Evolutionary conservation across 495 filamentous ascomycete species (phyloP).

Genomic region (Bathelium albidoporum): DNA sequence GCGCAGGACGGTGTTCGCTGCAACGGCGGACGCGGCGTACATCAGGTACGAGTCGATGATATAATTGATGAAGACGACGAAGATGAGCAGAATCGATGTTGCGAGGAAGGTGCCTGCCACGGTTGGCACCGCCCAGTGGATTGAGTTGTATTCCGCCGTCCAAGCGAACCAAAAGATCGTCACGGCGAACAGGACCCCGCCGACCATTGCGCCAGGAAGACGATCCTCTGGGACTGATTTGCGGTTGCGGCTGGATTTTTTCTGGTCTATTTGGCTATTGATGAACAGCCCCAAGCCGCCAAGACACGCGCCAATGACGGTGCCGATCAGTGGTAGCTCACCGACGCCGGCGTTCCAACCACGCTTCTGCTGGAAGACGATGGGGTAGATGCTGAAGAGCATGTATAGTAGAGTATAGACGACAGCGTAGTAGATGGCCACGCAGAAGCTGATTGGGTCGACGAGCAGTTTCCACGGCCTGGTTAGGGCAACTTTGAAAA

Average conservation of each 20-base stretch:
- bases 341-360: slow-evolving; percentile 44
- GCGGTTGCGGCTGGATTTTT: slow-evolving; percentile 22
- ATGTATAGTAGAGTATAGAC: slow-evolving; percentile 51
- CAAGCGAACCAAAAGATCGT: slow-evolving; percentile 52
- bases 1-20: slow-evolving; percentile 29
- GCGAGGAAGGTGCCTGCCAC: slow-evolving; percentile 26
- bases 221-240: slow-evolving; percentile 32
- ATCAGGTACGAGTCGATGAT: slow-evolving; percentile 24
- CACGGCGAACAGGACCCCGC: slow-evolving; percentile 42
- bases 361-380: slow-evolving; percentile 44
- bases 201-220: slow-evolving; percentile 34
- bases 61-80: slow-evolving; percentile 25
- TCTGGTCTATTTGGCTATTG: slow-evolving; percentile 36
- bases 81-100: slow-evolving; percentile 17
- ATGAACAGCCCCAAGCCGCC: slow-evolving; percentile 35
- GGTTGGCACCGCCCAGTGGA: slow-evolving; percentile 42
- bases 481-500: slow-evolving; percentile 42
- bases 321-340: slow-evolving; percentile 43
- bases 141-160: slow-evolving; percentile 32
- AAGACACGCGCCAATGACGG: slow-evolving; percentile 38
- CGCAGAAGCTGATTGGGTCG: slow-evolving; percentile 35
- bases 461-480: slow-evolving; percentile 39
- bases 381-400: slow-evolving; percentile 46
- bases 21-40: slow-evolving; percentile 26
- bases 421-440: slow-evolving; percentile 42